Percentiles rank a stretch among this genome's conserved stretches.
These are phyloP conservation scores for Apiotrichum siamense DNA, from an alignment of 1,284 basidiomycete genomes.

Conservation along the genomic window DNA sequence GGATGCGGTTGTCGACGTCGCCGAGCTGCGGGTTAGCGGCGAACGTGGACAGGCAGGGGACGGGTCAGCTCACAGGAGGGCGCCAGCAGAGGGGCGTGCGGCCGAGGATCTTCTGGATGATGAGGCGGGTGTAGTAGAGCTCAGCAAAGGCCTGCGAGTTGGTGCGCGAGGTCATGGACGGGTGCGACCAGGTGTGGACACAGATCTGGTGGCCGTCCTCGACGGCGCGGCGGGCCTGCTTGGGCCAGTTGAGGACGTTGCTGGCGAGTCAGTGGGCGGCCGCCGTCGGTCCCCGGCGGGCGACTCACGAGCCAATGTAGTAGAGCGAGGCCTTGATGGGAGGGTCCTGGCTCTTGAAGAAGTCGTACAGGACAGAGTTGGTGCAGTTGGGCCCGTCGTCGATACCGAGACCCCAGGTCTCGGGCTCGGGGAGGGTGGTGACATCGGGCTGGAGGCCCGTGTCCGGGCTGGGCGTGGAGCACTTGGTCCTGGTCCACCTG, in stretches of 20 bases:
- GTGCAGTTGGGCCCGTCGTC: slow-evolving; percentile 53
- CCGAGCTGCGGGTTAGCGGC: slow-evolving; percentile 34
- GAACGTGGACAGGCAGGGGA: too few species aligned
- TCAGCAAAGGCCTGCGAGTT: slow-evolving; percentile 54
- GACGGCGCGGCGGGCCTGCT: slow-evolving; percentile 51
- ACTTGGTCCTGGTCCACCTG: slow-evolving; percentile 47
- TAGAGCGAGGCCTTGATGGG: slow-evolving; percentile 52
- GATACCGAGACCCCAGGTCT: slow-evolving; percentile 53
- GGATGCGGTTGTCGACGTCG: slow-evolving; percentile 53
- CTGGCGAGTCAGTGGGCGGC: not conserved
- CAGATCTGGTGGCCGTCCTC: slow-evolving; percentile 49
- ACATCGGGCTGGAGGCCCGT: slow-evolving; percentile 43
- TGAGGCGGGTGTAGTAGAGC: slow-evolving; percentile 53
- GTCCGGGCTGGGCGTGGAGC: slow-evolving; percentile 36
- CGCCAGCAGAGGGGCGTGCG: slow-evolving; percentile 51
- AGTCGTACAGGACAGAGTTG: slow-evolving; percentile 54
- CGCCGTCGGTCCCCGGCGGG: not conserved
- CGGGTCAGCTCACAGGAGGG: slow-evolving; percentile 33
- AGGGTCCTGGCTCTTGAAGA: slow-evolving; percentile 45
- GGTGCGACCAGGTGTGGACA: slow-evolving; percentile 51
- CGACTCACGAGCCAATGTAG: slow-evolving; percentile 45
- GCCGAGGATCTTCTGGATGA: slow-evolving; percentile 51
- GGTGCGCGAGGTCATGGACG: slow-evolving; percentile 51
- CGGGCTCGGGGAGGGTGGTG: slow-evolving; percentile 47
- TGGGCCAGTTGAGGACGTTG: slow-evolving; percentile 54